Evolutionary conservation across 495 filamentous ascomycete genomes (phyloP).

Genomic region (Achaetomiella virescens): DNA sequence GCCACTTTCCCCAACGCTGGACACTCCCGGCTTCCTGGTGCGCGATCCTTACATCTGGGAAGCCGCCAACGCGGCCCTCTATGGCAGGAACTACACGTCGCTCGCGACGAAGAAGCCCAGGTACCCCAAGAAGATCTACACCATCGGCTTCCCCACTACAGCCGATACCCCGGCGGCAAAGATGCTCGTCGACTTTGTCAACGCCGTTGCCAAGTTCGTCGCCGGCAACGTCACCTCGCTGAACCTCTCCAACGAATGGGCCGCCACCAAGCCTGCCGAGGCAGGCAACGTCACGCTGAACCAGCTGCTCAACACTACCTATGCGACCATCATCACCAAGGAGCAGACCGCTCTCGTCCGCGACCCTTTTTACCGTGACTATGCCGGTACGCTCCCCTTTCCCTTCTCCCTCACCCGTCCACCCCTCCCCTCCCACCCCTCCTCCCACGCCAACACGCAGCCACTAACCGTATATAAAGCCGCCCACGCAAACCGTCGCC

Average conservation of each 20-base stretch:
- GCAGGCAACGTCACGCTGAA: conserved; percentile 19
- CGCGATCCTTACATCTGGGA: conserved; percentile 45
- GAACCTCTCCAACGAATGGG: conserved; percentile 37
- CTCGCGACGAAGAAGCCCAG: conserved; percentile 21
- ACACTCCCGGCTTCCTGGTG: conserved; percentile 45
- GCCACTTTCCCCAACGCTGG: conserved; percentile 39
- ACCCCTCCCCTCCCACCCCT: neutral
- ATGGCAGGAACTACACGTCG: conserved; percentile 38
- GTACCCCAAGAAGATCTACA: conserved; percentile 43
- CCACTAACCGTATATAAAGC: too few relatives aligned
- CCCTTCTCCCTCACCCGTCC: neutral
- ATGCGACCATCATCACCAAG: conserved; percentile 45
- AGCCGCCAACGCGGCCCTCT: conserved; percentile 39
- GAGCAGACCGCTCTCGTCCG: conserved; percentile 45
- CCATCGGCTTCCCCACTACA: conserved; percentile 30
- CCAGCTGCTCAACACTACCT: conserved; percentile 39
- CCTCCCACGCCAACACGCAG: too few relatives aligned
- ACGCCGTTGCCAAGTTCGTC: conserved; percentile 37
- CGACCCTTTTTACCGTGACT: conserved; percentile 48
- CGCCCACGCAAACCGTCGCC: conserved; percentile 39
- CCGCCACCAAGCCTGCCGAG: conserved; percentile 29
- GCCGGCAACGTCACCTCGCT: conserved; percentile 30
- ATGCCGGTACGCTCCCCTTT: conserved; percentile 24
- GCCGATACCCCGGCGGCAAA: conserved; percentile 26
- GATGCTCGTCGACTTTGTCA: conserved; percentile 35